phyloP scores from a whole-genome alignment of 352 stramenopile genomes.

The Globisporangium acanthophoron region DNA sequence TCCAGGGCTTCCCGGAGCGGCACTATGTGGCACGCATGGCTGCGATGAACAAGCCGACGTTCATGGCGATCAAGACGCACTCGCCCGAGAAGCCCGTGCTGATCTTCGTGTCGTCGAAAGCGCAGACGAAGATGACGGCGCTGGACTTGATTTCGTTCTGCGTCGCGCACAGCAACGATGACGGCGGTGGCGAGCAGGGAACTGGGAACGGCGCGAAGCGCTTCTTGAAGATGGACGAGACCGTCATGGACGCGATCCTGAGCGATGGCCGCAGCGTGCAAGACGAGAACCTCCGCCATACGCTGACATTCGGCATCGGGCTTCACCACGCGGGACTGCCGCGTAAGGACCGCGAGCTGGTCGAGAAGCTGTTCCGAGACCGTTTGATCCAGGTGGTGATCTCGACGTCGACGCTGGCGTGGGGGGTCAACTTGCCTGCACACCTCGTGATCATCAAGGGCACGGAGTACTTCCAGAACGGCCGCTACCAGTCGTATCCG shows the following conservation, averaged over 20 bases:
- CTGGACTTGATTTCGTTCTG: slow-evolving; percentile 96
- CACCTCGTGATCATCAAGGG: slow-evolving; percentile 99
- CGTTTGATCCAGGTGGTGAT: slow-evolving; percentile 96
- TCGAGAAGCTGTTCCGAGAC: slow-evolving; percentile 95
- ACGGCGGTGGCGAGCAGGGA: slow-evolving; percentile 43
- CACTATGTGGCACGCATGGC: slow-evolving; percentile 98
- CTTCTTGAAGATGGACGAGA: slow-evolving; percentile 92
- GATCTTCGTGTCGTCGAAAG: slow-evolving; percentile 98
- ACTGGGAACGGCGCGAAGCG: slow-evolving; percentile 86
- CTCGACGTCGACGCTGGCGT: slow-evolving; percentile 91
- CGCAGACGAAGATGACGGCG: slow-evolving; percentile 96
- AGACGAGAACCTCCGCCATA: slow-evolving; percentile 93
- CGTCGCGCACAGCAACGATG: slow-evolving; percentile 41
- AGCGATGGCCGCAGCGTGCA: slow-evolving; percentile 72
- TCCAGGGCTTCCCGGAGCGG: slow-evolving; percentile 95
- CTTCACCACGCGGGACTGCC: slow-evolving; percentile 94
- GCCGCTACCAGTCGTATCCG: slow-evolving; percentile 96
- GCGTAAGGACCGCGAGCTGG: slow-evolving; percentile 89
- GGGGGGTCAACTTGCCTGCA: slow-evolving; percentile 96
- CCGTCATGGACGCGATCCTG: slow-evolving; percentile 82
- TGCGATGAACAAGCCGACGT: slow-evolving; percentile 99
- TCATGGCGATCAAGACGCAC: slow-evolving; percentile 95
- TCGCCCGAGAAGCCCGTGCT: slow-evolving; percentile 92
- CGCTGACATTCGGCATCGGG: slow-evolving; percentile 96
- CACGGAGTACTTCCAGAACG: slow-evolving; percentile 95